Conservation (phyloP, 1,139 yeast species). For the Entelexis sorbosivorans region DNA sequence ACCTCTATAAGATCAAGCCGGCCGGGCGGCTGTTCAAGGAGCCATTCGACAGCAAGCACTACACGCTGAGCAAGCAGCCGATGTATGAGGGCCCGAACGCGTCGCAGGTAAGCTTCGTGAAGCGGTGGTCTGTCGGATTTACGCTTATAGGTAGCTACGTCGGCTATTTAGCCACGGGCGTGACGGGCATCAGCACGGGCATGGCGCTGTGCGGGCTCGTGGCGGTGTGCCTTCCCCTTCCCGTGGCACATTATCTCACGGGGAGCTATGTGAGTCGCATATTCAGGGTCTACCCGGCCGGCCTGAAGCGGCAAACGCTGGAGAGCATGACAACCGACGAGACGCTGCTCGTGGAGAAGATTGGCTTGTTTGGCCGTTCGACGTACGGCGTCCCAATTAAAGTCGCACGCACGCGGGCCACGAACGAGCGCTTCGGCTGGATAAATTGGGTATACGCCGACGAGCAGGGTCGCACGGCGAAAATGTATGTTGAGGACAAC, state of each 20-base stretch:
- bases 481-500: conserved; percentile 56
- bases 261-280: conserved; percentile 61
- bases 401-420: conserved; percentile 40
- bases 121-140: conserved; percentile 31
- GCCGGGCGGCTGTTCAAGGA: conserved; percentile 32
- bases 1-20: conserved; percentile 26
- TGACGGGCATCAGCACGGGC: conserved; percentile 18
- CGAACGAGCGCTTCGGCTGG: conserved; percentile 40
- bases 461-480: conserved; percentile 29
- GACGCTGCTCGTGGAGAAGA: conserved; percentile 55
- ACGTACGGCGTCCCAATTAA: conserved; percentile 51
- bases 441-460: conserved; percentile 43
- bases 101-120: conserved; percentile 31
- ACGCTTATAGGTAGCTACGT: conserved; percentile 28
- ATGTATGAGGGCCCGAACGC: conserved; percentile 30
- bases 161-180: conserved; percentile 27
- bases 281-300: conserved; percentile 53
- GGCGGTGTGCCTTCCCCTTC: conserved; percentile 41
- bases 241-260: conserved; percentile 44
- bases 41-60: conserved; percentile 28
- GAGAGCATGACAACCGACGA: conserved; percentile 53
- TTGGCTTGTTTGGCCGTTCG: conserved; percentile 54
- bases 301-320: conserved; percentile 47
- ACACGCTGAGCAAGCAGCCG: conserved; percentile 28
- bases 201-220: conserved; percentile 24